Base-by-base conservation (phyloP, 2,329 filamentous ascomycete species). In the Aspergillus calidoustus region DNA sequence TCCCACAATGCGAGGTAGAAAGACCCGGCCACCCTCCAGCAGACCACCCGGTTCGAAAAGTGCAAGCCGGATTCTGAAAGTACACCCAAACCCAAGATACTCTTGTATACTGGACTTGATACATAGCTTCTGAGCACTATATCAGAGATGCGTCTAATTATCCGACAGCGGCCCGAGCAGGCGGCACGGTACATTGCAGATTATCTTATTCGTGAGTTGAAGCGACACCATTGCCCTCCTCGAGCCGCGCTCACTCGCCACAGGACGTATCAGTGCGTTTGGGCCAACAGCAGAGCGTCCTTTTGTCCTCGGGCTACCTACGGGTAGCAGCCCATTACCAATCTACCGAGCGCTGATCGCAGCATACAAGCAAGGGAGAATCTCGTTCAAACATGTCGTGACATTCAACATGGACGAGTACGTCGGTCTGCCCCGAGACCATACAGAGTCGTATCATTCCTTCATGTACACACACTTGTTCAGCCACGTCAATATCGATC, bases 351-450 rank as follows among this genome's bases (percentile, higher is more conserved):
- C 31, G 3, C 30, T 54, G 19, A 44, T 44, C n/a, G 19, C 34
- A 13, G 52, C 52, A 13, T 44, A 54, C 52, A 25, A 13, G n/a
- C 31, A 19, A 9, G 34, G 34, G 7, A 30, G 9, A 15, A 28
- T 54, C n/a, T 54, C 52, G 11, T 54, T 54, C n/a, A 19, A 41
- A 17, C n/a, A 54, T 54, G 52, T 54, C 19, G 34, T 54, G 31
- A 54, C 52, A 4, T 54, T 54, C 34, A 54, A 54, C 38, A 54
- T 54, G 52, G 52, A 54, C 22, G 52, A 54, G 19, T 54, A 54
- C 38, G 52, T 54, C 8, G 52, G 52, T 7, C 13, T 54, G 7
- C 19, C 38, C 4, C 52, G 38, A 7, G 34, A 41, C 4, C 52
- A 54, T 30, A 38, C 52, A 19, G 30, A 54, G 23, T 54, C 52